Evolutionary conservation across 805 yeast species (phyloP).

Genomic region (Metschnikowia cubensis): DNA sequence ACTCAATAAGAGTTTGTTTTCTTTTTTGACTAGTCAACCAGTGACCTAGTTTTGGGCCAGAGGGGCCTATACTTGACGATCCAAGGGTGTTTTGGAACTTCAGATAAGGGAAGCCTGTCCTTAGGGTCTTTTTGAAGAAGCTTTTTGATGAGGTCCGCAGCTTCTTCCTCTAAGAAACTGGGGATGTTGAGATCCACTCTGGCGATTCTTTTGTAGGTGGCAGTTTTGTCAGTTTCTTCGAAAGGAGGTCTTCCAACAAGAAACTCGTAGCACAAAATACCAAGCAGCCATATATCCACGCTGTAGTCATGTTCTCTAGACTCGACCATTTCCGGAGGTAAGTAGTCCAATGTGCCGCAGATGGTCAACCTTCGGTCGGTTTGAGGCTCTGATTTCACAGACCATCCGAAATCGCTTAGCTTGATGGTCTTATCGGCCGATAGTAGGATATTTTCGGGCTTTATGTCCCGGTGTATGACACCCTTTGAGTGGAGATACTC

Average conservation of each 20-base stretch:
- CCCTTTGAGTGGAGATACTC: constrained; percentile 72
- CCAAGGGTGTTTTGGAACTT: constrained; percentile 82
- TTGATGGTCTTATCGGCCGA: constrained; percentile 75
- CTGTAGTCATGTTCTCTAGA: constrained; percentile 70
- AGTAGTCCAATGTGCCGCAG: constrained; percentile 92
- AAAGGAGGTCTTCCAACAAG: constrained; percentile 90
- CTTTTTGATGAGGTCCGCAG: constrained; percentile 64
- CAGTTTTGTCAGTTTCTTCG: constrained; percentile 72
- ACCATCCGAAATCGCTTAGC: constrained; percentile 95
- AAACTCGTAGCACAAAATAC: constrained; percentile 80
- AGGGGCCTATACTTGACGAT: constrained; percentile 55
- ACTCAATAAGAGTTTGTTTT: neutral
- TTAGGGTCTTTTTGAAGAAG: constrained; percentile 68
- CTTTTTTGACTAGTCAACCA: neutral
- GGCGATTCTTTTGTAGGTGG: constrained; percentile 77
- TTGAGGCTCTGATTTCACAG: constrained; percentile 47
- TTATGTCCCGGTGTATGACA: constrained; percentile 87
- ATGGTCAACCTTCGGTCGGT: constrained; percentile 49
- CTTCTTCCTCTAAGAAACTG: constrained; percentile 61
- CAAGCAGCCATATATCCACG: constrained; percentile 93
- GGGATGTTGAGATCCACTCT: constrained; percentile 77
- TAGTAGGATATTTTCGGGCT: constrained; percentile 86
- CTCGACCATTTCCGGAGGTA: constrained; percentile 94
- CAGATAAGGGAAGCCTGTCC: constrained; percentile 55
- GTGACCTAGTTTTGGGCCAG: constrained; percentile 45